Evolutionary conservation across 2,329 filamentous ascomycete genomes (phyloP).

Genomic region (Stachybotrys chlorohalonatus): DNA sequence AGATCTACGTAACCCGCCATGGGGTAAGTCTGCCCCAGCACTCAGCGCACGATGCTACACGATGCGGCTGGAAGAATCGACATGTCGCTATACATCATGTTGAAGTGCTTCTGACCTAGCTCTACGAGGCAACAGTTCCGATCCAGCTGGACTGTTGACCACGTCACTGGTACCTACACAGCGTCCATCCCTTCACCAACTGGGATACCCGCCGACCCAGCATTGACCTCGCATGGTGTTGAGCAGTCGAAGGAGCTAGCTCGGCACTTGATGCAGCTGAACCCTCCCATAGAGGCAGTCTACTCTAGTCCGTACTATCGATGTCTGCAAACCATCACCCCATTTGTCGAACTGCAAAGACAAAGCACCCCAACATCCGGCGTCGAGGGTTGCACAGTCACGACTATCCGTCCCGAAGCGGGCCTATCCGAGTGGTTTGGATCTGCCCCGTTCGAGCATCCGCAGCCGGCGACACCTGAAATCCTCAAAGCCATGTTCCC

Average conservation of each 20-base stretch:
- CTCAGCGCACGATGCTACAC: background rate
- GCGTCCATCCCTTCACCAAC: slow-evolving; percentile 71
- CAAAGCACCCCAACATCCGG: background rate
- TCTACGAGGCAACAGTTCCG: slow-evolving; percentile 57
- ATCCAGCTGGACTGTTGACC: slow-evolving; percentile 80
- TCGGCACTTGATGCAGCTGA: slow-evolving; percentile 48
- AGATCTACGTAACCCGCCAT: slow-evolving; percentile 67
- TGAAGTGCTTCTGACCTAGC: background rate
- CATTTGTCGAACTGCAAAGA: slow-evolving; percentile 47
- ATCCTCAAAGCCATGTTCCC: slow-evolving; percentile 62
- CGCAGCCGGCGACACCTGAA: slow-evolving; percentile 57
- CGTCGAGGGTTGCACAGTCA: slow-evolving; percentile 6
- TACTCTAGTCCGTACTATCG: slow-evolving; percentile 85
- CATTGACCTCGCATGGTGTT: slow-evolving; percentile 79
- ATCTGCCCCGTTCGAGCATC: slow-evolving; percentile 75
- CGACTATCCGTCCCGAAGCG: slow-evolving; percentile 44
- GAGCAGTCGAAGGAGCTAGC: slow-evolving; percentile 74
- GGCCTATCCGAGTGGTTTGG: slow-evolving; percentile 86
- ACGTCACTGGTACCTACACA: slow-evolving; percentile 68
- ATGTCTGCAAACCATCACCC: slow-evolving; percentile 74
- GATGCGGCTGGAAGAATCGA: background rate
- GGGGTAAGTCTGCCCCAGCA: slow-evolving; percentile 47
- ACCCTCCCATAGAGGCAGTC: slow-evolving; percentile 63
- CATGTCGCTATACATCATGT: background rate
- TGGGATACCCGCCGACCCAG: slow-evolving; percentile 78